A percentile compares a stretch with the other conserved stretches of the same genome.
phyloP scores from a whole-genome alignment of 116 monocot genomes.

The Cymodocea nodosa region DNA sequence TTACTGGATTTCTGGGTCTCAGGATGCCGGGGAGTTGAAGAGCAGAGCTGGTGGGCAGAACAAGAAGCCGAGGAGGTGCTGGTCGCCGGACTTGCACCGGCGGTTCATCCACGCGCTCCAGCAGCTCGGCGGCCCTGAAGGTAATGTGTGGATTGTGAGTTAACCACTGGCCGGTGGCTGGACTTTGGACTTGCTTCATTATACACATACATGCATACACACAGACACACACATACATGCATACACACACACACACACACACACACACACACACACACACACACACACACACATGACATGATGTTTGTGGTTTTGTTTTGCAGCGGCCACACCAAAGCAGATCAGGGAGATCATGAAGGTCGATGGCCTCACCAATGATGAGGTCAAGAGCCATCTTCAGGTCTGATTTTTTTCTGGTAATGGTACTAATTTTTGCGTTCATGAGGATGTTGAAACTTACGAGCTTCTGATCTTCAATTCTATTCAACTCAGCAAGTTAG shows the following conservation, averaged over 20 bases:
- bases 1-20: neutral
- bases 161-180: neutral
- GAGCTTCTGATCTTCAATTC: too few species aligned
- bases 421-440: too few species aligned
- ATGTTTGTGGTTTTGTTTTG: neutral
- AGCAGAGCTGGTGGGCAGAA: neutral
- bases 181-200: neutral
- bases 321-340: constrained; percentile 88
- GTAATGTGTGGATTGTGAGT: constrained; percentile 10
- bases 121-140: constrained; percentile 68
- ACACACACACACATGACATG: too few species aligned
- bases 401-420: constrained; percentile 21
- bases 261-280: too few species aligned
- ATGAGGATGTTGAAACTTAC: too few species aligned
- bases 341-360: constrained; percentile 88
- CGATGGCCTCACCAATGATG: constrained; percentile 88
- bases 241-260: too few species aligned
- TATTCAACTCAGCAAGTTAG: too few species aligned
- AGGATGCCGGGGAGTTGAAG: neutral
- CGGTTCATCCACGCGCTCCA: constrained; percentile 49
- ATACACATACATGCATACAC: too few species aligned
- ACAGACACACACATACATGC: too few species aligned
- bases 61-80: constrained; percentile 64
- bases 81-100: constrained; percentile 81
- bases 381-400: constrained; percentile 92